Evolutionary conservation across 208 protist genomes (phyloP).

Genomic region (Wallacemonas sp.): DNA sequence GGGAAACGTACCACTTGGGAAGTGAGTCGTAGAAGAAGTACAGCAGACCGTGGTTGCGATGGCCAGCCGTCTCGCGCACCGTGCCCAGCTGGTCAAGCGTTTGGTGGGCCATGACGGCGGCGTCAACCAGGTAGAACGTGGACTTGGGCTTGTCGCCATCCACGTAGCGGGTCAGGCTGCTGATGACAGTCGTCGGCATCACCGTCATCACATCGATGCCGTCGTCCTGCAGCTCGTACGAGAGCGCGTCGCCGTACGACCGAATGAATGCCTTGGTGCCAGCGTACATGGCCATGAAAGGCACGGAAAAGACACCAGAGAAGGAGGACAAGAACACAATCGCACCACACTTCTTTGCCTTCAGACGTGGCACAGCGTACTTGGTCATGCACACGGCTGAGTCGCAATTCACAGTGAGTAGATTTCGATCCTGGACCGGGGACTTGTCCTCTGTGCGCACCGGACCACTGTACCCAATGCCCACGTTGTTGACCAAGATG

Average conservation of each 20-base stretch:
- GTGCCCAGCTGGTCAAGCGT: constrained; percentile 40
- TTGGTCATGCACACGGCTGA: constrained; percentile 57
- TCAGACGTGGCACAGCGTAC: constrained; percentile 44
- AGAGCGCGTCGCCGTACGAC: constrained; percentile 39
- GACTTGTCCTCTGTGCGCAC: constrained; percentile 56
- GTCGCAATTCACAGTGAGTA: constrained; percentile 76
- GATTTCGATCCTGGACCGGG: constrained; percentile 27
- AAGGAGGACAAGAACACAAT: constrained; percentile 63
- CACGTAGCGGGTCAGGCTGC: constrained; percentile 33
- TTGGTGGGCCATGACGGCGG: constrained; percentile 34
- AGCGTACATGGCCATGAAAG: constrained; percentile 58
- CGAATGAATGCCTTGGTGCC: constrained; percentile 67
- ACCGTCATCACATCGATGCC: constrained; percentile 43
- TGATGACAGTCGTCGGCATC: constrained; percentile 48
- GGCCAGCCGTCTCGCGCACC: constrained; percentile 24
- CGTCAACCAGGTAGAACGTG: constrained; percentile 36
- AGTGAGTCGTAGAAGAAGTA: constrained; percentile 23
- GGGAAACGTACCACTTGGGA: constrained; percentile 25
- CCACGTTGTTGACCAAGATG: constrained; percentile 83
- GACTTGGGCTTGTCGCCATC: constrained; percentile 26
- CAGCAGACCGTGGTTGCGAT: constrained; percentile 41
- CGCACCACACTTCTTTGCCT: constrained; percentile 33
- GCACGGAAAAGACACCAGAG: constrained; percentile 38
- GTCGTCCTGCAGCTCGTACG: constrained; percentile 36
- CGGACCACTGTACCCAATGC: constrained; percentile 72